phyloP scores from a whole-genome alignment of 148 eudicot genomes.

The Nepenthes gracilis region DNA sequence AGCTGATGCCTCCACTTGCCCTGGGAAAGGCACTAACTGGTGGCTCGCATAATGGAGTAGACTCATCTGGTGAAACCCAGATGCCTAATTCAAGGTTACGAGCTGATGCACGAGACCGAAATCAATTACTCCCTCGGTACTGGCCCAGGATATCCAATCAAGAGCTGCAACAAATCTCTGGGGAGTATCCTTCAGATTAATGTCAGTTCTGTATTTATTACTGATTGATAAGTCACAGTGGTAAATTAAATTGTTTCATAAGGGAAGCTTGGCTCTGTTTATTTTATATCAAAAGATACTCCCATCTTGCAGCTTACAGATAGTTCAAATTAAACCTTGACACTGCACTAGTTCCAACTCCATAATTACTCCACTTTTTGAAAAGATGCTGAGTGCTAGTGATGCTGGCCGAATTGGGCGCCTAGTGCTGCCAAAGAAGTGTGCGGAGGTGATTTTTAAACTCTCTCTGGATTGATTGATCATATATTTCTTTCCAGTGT shows the following conservation, averaged over 20 bases:
- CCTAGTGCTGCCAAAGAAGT: slow-evolving; percentile 65
- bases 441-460: slow-evolving; percentile 55
- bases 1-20: slow-evolving; percentile 7
- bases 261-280: not conserved
- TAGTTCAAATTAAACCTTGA: slow-evolving; percentile 29
- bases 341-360: slow-evolving; percentile 33
- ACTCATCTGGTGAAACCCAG: slow-evolving; percentile 21
- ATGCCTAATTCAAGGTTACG: slow-evolving; percentile 16
- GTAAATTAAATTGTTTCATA: too few species aligned
- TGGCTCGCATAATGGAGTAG: slow-evolving; percentile 15
- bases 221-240: not conserved
- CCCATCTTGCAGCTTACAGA: not conserved
- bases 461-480: not conserved
- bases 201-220: not conserved
- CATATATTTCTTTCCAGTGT: not conserved
- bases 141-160: slow-evolving; percentile 41
- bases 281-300: not conserved
- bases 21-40: slow-evolving; percentile 17
- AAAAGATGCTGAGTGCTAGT: slow-evolving; percentile 72
- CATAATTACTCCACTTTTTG: slow-evolving; percentile 52
- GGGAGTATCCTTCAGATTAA: slow-evolving; percentile 42
- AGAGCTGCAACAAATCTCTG: slow-evolving; percentile 39
- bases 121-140: slow-evolving; percentile 30
- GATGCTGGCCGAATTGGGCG: slow-evolving; percentile 70
- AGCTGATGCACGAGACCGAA: slow-evolving; percentile 23